Percentiles rank a stretch among this genome's conserved stretches.
phyloP scores from a whole-genome alignment of 441 rosid genomes.

The Erodium chrysanthum region DNA sequence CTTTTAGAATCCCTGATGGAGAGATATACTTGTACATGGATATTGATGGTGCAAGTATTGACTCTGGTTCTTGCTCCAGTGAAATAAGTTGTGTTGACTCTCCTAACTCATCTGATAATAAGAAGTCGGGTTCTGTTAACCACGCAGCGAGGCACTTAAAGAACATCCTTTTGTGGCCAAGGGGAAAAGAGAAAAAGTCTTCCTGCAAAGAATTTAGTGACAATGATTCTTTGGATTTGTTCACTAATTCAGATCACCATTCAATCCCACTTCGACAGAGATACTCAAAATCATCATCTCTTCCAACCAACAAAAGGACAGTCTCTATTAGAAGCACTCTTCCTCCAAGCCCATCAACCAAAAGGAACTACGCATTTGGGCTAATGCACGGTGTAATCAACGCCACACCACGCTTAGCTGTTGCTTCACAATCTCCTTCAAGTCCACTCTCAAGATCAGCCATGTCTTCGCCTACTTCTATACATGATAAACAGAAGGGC shows the following conservation, averaged over 20 bases:
- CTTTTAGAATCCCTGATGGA: constrained; percentile 72
- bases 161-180: constrained; percentile 56
- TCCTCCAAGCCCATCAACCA: constrained; percentile 63
- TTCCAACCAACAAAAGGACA: constrained; percentile 28
- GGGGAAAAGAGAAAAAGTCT: constrained; percentile 39
- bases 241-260: constrained; percentile 20
- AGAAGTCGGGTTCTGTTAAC: constrained; percentile 31
- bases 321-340: neutral
- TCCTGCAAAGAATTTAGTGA: constrained; percentile 24
- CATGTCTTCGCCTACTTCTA: constrained; percentile 28
- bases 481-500: constrained; percentile 1
- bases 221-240: constrained; percentile 21
- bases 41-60: constrained; percentile 35
- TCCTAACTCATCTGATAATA: constrained; percentile 4
- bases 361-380: constrained; percentile 53
- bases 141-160: constrained; percentile 47
- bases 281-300: constrained; percentile 37
- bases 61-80: constrained; percentile 41
- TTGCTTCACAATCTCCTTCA: constrained; percentile 28
- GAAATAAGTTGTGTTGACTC: constrained; percentile 31
- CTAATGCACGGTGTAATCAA: constrained; percentile 68
- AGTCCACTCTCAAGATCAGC: constrained; percentile 34
- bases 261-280: constrained; percentile 60
- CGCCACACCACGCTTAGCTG: constrained; percentile 22
- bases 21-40: constrained; percentile 71